Evolutionary conservation across 164 flowering plant species (phyloP).

Genomic region (Kalanchoe fedtschenkoi): DNA sequence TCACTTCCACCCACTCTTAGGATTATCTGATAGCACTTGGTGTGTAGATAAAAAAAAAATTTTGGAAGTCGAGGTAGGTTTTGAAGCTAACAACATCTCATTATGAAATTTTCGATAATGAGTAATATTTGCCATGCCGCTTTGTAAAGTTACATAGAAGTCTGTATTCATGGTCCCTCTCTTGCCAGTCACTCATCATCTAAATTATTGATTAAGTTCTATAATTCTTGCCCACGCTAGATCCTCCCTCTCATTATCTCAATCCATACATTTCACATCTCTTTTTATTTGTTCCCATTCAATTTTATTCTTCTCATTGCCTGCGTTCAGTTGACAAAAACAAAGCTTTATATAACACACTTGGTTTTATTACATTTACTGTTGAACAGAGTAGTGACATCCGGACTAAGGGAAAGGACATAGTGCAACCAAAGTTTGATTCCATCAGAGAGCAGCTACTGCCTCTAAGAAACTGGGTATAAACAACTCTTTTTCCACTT

Average conservation of each 20-base stretch:
- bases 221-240: background rate
- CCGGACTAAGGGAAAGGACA: slow-evolving; percentile 44
- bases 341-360: too few species aligned
- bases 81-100: background rate
- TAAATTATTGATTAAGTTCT: too few species aligned
- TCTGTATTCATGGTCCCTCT: background rate
- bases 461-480: slow-evolving; percentile 71
- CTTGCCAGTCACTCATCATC: background rate
- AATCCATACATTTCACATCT: background rate
- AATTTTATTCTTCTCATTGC: background rate
- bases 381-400: slow-evolving; percentile 51
- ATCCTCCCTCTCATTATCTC: background rate
- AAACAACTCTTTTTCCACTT: background rate
- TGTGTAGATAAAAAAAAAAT: background rate
- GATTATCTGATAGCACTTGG: background rate
- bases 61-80: background rate
- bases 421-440: slow-evolving; percentile 50
- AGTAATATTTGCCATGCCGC: background rate
- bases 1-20: too few species aligned
- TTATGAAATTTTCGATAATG: background rate
- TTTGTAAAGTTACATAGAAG: background rate
- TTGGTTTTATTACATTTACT: background rate
- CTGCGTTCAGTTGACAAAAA: background rate
- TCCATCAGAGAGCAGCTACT: slow-evolving; percentile 34
- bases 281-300: background rate